A percentile compares a stretch with the other conserved stretches of the same genome.
Evolutionary conservation across 31 red algal genomes (phyloP).

Genomic region (Odonthalia washingtoniensis): DNA sequence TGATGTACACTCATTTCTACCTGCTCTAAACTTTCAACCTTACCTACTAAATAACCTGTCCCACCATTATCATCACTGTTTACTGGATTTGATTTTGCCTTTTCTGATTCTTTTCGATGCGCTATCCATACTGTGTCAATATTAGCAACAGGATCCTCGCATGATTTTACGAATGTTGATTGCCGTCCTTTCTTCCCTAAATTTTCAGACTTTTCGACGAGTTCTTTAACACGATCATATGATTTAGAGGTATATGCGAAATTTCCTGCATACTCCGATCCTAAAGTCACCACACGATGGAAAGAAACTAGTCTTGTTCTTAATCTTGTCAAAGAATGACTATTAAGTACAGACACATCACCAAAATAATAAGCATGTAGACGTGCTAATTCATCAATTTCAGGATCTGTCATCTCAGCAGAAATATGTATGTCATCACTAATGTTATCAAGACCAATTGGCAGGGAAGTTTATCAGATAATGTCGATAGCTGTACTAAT

Average conservation of each 20-base stretch:
- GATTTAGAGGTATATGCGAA: constrained; percentile 32
- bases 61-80: no score
- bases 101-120: no score
- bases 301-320: constrained; percentile 62
- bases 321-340: constrained; percentile 36
- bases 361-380: constrained; percentile 63
- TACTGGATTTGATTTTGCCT: no score
- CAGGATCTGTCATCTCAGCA: constrained; percentile 39
- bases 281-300: constrained; percentile 48
- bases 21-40: constrained; percentile 38
- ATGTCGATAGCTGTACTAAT: constrained; percentile 54
- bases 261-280: constrained; percentile 62
- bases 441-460: background rate
- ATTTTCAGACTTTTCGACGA: constrained; percentile 49
- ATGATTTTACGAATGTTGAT: constrained; percentile 35
- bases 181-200: no score
- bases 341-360: constrained; percentile 33
- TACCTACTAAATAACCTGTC: constrained; percentile 41
- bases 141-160: constrained; percentile 36
- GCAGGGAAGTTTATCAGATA: constrained; percentile 19
- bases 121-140: constrained; percentile 60
- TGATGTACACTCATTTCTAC: no score
- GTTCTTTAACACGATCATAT: constrained; percentile 50
- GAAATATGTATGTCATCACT: constrained; percentile 47
- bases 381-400: constrained; percentile 15